Conservation (phyloP, 2,329 filamentous ascomycete genomes). For the Hypocreales sp. region DNA sequence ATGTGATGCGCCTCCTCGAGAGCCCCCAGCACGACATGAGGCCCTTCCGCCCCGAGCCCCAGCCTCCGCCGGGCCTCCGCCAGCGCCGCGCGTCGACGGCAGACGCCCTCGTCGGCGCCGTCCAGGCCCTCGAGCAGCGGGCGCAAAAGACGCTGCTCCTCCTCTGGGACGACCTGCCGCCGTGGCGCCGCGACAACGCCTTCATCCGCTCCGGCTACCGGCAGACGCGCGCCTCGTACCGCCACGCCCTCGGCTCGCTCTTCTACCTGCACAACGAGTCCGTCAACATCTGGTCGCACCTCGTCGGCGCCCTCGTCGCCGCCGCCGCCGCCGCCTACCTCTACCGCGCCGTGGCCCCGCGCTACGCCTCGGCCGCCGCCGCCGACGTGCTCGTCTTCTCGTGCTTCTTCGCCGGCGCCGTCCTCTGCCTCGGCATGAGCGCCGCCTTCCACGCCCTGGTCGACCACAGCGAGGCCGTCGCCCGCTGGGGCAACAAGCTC, state of each 20-base stretch:
- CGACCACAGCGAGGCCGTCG: slow-evolving; percentile 69
- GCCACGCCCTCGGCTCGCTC: slow-evolving; percentile 28
- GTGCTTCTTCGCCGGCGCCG: slow-evolving; percentile 66
- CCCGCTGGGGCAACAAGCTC: slow-evolving; percentile 76
- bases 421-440: slow-evolving; percentile 62
- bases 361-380: slow-evolving; percentile 46
- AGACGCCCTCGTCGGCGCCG: slow-evolving; percentile 10
- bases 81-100: slow-evolving; percentile 13
- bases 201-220: slow-evolving; percentile 41
- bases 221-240: slow-evolving; percentile 30
- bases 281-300: slow-evolving; percentile 49
- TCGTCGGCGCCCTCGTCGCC: slow-evolving; percentile 49
- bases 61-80: neutral
- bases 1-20: too few species aligned
- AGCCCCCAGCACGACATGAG: too few species aligned
- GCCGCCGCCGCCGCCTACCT: slow-evolving; percentile 34
- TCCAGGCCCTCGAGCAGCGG: slow-evolving; percentile 21
- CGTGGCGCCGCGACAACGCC: slow-evolving; percentile 44
- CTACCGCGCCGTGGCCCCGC: slow-evolving; percentile 41
- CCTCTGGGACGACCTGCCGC: slow-evolving; percentile 42
- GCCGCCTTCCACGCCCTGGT: slow-evolving; percentile 72
- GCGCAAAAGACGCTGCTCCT: slow-evolving; percentile 26
- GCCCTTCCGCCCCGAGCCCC: too few species aligned
- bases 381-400: slow-evolving; percentile 57
- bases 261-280: slow-evolving; percentile 44